Conservation (phyloP, 2,329 filamentous ascomycete species). For the Ceratocystis harringtonii region DNA sequence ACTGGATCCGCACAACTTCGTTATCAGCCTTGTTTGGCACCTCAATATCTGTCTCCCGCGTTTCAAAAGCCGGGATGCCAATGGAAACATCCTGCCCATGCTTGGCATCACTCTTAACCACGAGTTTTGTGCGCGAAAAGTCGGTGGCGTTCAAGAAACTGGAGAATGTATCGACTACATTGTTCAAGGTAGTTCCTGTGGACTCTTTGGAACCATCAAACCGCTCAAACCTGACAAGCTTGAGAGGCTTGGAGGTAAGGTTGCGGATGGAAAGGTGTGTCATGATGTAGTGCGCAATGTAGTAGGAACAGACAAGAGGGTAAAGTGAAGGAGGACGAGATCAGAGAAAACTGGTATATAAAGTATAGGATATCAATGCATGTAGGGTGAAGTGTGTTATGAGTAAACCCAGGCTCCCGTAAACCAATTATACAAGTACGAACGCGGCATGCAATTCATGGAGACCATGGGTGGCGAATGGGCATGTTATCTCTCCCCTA, state of each 20-base stretch:
- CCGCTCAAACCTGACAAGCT: conserved; percentile 58
- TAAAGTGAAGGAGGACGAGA: neutral
- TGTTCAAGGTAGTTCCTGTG: conserved; percentile 30
- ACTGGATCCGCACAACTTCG: conserved; percentile 59
- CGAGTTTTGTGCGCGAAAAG: conserved; percentile 22
- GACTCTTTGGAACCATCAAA: conserved; percentile 41
- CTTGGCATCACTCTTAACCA: conserved; percentile 43
- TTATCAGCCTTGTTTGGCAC: conserved; percentile 43
- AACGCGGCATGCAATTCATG: neutral
- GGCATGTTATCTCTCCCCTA: neutral
- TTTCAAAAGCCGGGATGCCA: conserved; percentile 51
- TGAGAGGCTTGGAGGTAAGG: conserved; percentile 56
- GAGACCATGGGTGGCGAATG: neutral
- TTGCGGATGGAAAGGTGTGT: conserved; percentile 62
- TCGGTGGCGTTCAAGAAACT: conserved; percentile 32
- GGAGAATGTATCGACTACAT: conserved; percentile 30
- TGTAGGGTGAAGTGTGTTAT: neutral
- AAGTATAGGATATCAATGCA: neutral
- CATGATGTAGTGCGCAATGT: conserved; percentile 25
- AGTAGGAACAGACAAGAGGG: neutral
- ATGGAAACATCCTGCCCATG: conserved; percentile 48
- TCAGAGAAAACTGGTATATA: neutral
- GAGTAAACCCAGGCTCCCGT: neutral
- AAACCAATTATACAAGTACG: neutral
- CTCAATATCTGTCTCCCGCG: conserved; percentile 42